phyloP scores from a whole-genome alignment of 208 protist genomes.

The Trypanosoma mega region DNA sequence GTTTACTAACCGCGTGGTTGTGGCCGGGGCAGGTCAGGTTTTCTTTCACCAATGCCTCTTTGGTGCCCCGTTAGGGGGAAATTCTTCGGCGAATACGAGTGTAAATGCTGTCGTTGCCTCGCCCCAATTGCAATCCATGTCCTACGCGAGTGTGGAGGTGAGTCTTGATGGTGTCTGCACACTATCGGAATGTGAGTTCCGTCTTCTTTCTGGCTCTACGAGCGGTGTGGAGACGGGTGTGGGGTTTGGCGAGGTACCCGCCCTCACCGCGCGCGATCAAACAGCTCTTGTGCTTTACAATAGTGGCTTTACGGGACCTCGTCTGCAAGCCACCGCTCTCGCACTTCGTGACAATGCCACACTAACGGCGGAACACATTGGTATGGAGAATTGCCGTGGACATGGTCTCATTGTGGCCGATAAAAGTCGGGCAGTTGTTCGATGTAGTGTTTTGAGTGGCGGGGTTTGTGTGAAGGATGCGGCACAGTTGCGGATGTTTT shows the following conservation, averaged over 20 bases:
- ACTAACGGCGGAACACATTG: conserved; percentile 22
- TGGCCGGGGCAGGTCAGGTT: conserved; percentile 42
- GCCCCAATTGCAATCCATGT: not conserved
- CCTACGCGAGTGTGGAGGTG: conserved; percentile 19
- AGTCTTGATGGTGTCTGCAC: conserved; percentile 8
- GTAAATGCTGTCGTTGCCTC: not conserved
- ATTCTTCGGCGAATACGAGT: too few relatives aligned
- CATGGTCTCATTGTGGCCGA: conserved; percentile 20
- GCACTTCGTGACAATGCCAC: conserved; percentile 12
- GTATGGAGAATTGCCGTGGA: conserved; percentile 13
- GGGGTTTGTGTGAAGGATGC: conserved; percentile 24
- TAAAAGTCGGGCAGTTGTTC: conserved; percentile 12
- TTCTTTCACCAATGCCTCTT: conserved; percentile 64
- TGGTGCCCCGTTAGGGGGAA: conserved; percentile 17
- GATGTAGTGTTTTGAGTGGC: conserved; percentile 11
- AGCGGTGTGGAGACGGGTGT: not conserved
- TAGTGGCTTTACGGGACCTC: conserved; percentile 21
- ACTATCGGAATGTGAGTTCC: conserved; percentile 23
- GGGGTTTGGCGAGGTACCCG: conserved; percentile 15
- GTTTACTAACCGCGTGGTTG: conserved; percentile 42
- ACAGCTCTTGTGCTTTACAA: conserved; percentile 18
- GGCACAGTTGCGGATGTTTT: conserved; percentile 14
- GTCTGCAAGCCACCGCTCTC: conserved; percentile 16
- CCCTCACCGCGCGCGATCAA: conserved; percentile 3
- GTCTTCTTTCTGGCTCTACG: conserved; percentile 8